Evolutionary conservation across 2,329 filamentous ascomycete genomes (phyloP).

Genomic region (Onygenales sp.): DNA sequence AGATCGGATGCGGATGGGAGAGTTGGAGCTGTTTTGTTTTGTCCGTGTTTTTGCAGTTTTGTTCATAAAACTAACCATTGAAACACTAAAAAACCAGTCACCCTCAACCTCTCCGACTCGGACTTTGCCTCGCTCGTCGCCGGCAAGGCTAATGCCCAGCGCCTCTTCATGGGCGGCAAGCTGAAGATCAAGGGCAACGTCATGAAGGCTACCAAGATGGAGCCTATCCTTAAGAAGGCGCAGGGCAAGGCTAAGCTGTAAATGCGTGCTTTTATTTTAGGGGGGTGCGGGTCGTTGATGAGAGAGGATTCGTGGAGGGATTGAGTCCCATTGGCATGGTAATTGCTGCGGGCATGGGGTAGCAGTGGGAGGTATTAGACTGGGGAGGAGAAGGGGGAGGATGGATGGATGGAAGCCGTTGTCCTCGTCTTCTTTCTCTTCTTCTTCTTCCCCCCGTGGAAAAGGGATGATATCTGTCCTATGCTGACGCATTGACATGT

Average conservation of each 20-base stretch:
- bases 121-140: slow-evolving; percentile 76
- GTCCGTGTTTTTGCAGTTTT: neutral
- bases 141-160: slow-evolving; percentile 90
- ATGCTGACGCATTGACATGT: no score
- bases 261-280: slow-evolving; percentile 15
- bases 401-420: no score
- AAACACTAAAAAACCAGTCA: slow-evolving; percentile 48
- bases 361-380: no score
- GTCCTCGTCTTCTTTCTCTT: no score
- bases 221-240: slow-evolving; percentile 83
- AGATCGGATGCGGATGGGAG: slow-evolving; percentile 1
- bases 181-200: slow-evolving; percentile 97
- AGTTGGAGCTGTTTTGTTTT: no score
- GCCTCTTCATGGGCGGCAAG: slow-evolving; percentile 95
- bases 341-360: no score
- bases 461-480: no score
- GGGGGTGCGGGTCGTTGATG: neutral
- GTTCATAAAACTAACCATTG: neutral
- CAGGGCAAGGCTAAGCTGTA: slow-evolving; percentile 78
- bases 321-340: no score
- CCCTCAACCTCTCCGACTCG: slow-evolving; percentile 70
- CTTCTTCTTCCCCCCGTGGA: no score
- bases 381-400: no score
- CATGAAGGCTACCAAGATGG: slow-evolving; percentile 96
- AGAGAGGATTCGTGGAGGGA: no score